These are phyloP conservation scores for Lyophyllum shimeji DNA, from an alignment of 768 basidiomycete species.

Conservation along the genomic window DNA sequence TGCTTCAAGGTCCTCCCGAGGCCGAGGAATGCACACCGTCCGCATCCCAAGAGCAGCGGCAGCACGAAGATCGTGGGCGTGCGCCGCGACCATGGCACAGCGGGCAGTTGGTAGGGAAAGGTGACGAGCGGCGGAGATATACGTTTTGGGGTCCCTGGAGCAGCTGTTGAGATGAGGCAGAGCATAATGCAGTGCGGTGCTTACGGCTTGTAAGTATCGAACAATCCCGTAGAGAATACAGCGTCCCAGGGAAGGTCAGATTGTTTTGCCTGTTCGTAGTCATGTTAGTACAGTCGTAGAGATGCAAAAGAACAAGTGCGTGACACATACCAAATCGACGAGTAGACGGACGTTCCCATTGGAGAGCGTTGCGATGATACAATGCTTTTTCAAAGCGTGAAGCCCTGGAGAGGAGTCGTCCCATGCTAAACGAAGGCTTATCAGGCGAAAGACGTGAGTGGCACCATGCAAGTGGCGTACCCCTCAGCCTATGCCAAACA, in stretches of 20 bases:
- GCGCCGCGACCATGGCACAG: conserved; percentile 67
- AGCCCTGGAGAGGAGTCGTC: conserved; percentile 52
- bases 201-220: conserved; percentile 66
- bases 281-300: neutral
- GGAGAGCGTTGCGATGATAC: conserved; percentile 53
- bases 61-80: conserved; percentile 54
- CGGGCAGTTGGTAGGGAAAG: conserved; percentile 48
- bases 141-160: conserved; percentile 49
- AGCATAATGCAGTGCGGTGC: conserved; percentile 17
- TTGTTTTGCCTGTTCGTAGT: conserved; percentile 50
- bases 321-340: conserved; percentile 53
- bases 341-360: conserved; percentile 66
- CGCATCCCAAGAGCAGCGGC: conserved; percentile 54
- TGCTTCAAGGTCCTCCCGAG: conserved; percentile 29
- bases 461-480: conserved; percentile 25
- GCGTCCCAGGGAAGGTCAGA: conserved; percentile 64
- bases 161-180: neutral
- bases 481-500: conserved; percentile 61
- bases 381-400: conserved; percentile 46
- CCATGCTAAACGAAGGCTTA: conserved; percentile 43
- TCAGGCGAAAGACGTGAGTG: neutral
- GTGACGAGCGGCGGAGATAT: conserved; percentile 47
- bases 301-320: neutral
- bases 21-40: conserved; percentile 58
- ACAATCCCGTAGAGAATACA: conserved; percentile 60